These are phyloP conservation scores for Aotearoamyces nothofagi DNA, from an alignment of 2,329 filamentous ascomycete species.

Conservation along the genomic window DNA sequence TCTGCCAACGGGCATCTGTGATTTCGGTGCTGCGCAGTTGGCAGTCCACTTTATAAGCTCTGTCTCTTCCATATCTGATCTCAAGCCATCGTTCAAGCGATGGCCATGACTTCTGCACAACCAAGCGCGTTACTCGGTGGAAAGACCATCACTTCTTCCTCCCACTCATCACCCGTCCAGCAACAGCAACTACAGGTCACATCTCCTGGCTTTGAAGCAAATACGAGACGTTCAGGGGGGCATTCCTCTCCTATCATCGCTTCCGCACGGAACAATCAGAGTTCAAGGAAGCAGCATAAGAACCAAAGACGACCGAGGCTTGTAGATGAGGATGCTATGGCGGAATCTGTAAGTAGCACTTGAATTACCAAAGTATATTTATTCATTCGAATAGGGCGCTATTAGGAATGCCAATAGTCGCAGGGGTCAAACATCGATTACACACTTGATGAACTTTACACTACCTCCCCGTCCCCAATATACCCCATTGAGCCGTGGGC, in stretches of 20 bases:
- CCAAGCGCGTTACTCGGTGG: slow-evolving; percentile 16
- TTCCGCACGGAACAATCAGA: slow-evolving; percentile 61
- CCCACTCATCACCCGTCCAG: slow-evolving; percentile 12
- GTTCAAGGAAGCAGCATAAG: slow-evolving; percentile 68
- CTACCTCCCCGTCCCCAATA: slow-evolving; percentile 59
- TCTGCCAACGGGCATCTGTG: no score
- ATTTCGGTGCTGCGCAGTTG: no score
- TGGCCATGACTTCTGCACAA: slow-evolving; percentile 18
- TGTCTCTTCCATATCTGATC: no score
- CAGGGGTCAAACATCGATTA: slow-evolving; percentile 92
- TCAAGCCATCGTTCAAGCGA: no score
- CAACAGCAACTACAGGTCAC: slow-evolving; percentile 14
- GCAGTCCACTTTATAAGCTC: no score
- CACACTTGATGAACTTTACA: slow-evolving; percentile 86
- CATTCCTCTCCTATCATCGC: slow-evolving; percentile 12
- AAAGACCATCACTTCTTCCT: slow-evolving; percentile 16
- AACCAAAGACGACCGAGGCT: slow-evolving; percentile 59
- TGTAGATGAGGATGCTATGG: slow-evolving; percentile 76
- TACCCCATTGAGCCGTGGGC: slow-evolving; percentile 33
- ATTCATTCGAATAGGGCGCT: slow-evolving; percentile 19
- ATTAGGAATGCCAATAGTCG: slow-evolving; percentile 54
- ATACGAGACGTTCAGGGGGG: slow-evolving; percentile 12
- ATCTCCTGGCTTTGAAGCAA: slow-evolving; percentile 16
- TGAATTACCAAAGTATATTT: no score
- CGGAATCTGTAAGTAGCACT: slow-evolving; percentile 51